phyloP scores from a whole-genome alignment of 1,139 yeast genomes.

The Suhomyces taliae region DNA sequence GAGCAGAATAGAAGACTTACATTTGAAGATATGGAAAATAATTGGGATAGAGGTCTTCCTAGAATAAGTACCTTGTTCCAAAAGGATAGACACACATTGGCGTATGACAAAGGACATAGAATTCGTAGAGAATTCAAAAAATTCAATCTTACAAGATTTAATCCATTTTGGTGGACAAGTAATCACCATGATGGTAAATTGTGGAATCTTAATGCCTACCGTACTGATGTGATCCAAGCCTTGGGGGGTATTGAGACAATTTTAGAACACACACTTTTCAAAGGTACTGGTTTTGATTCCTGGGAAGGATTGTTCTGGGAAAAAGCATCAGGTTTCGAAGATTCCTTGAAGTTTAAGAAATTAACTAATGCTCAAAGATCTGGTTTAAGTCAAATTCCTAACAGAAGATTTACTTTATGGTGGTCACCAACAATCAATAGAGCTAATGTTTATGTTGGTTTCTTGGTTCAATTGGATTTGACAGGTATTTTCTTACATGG shows the following conservation, averaged over 20 bases:
- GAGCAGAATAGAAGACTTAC: constrained; percentile 85
- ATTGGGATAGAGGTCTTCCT: constrained; percentile 97
- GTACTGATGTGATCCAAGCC: constrained; percentile 96
- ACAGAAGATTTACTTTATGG: constrained; percentile 96
- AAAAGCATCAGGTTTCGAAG: constrained; percentile 94
- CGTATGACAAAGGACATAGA: constrained; percentile 93
- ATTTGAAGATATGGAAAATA: constrained; percentile 88
- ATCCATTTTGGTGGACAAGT: constrained; percentile 97
- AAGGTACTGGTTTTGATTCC: constrained; percentile 95
- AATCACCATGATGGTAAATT: constrained; percentile 92
- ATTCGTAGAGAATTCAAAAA: constrained; percentile 77
- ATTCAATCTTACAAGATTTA: constrained; percentile 66
- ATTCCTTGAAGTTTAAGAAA: constrained; percentile 89
- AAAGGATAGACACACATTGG: constrained; percentile 91
- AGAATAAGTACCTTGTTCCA: constrained; percentile 93
- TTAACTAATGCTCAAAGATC: constrained; percentile 97
- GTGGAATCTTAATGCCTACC: constrained; percentile 90
- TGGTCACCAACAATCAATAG: constrained; percentile 99
- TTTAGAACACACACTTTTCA: constrained; percentile 89
- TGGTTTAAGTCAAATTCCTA: constrained; percentile 96
- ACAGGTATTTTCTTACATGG: constrained; percentile 98
- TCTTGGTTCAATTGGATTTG: constrained; percentile 90
- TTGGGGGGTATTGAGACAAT: constrained; percentile 97
- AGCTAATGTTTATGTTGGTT: constrained; percentile 97
- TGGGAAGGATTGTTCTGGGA: constrained; percentile 99